These are phyloP conservation scores for Clarkia xantiana DNA, from an alignment of 345 rosid species.

Conservation along the genomic window DNA sequence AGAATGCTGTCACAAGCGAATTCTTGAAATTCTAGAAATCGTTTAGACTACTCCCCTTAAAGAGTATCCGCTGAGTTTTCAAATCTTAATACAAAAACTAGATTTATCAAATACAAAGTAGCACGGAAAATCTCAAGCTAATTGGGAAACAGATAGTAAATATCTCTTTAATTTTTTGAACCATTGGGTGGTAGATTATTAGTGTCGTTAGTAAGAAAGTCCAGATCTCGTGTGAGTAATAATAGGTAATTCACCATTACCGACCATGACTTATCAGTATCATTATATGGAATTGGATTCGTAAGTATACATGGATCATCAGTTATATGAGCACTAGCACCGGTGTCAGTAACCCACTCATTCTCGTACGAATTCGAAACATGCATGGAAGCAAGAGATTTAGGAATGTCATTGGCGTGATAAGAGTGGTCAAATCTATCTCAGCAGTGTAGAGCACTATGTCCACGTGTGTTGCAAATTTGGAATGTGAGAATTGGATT, in stretches of 20 bases:
- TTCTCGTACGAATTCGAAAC: neutral
- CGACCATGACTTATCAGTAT: constrained; percentile 2
- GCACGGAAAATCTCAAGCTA: no score
- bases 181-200: no score
- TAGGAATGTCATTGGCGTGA: neutral
- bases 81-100: no score
- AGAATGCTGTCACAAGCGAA: no score
- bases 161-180: no score
- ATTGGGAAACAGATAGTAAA: no score
- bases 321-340: neutral
- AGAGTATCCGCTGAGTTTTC: no score
- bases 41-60: no score
- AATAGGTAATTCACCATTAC: neutral
- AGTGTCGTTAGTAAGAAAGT: no score
- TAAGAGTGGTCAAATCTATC: neutral
- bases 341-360: neutral
- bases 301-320: neutral
- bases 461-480: neutral
- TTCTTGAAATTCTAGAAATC: no score
- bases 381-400: neutral
- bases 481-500: neutral
- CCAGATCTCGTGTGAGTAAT: neutral
- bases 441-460: neutral
- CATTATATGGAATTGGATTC: neutral
- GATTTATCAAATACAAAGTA: no score